Evolutionary conservation across 495 filamentous ascomycete species (phyloP), one percentile per base, ranked within the genome.

Genomic region (Glarea lozoyensis): DNA sequence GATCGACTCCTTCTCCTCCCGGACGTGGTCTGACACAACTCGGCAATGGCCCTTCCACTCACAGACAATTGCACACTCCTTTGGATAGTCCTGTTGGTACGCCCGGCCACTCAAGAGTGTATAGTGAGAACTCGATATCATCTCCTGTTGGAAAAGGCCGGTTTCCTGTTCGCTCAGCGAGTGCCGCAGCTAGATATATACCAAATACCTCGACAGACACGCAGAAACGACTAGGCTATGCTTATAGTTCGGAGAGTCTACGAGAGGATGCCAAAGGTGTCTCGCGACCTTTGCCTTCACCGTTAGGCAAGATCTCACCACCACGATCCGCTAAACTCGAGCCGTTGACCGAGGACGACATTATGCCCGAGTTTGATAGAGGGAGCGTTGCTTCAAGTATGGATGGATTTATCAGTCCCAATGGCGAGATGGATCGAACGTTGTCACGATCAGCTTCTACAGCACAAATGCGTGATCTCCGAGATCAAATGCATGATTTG

Each of bases 401-500:
- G 6, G 45, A 49, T 36, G 52, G 36, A 40, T 45, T 25, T 32
- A 31, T 43, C 9, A 45, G 42, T 36, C 43, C 53, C 12, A 35
- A 23, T 42, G 45, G 42, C n/a, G 55, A 58, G n/a, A n/a, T n/a
- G n/a, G n/a, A n/a, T n/a, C 48, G 50, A 34, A 63, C 58, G 5
- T 46, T 78, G 2, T 67, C 60, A 37, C 58, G 75, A 42, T 73
- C 78, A 12, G 60, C 65, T 19, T 79, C 76, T 12, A 75, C 79
- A 23, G 66, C 74, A 19, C 84, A 88, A 53, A 87, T 94, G 62
- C 76, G 84, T 18, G 84, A 86, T 55, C 68, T 97, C 12, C 83
- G 85, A 40, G 83, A 89, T 49, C 88, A 98, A 64, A 92, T 97
- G 83, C 81, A 89, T 50, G 88, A 88, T 49, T 67, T 98, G 18